Evolutionary conservation across 768 basidiomycete genomes (phyloP).

Genomic region (Cantharellus cinnabarinus): DNA sequence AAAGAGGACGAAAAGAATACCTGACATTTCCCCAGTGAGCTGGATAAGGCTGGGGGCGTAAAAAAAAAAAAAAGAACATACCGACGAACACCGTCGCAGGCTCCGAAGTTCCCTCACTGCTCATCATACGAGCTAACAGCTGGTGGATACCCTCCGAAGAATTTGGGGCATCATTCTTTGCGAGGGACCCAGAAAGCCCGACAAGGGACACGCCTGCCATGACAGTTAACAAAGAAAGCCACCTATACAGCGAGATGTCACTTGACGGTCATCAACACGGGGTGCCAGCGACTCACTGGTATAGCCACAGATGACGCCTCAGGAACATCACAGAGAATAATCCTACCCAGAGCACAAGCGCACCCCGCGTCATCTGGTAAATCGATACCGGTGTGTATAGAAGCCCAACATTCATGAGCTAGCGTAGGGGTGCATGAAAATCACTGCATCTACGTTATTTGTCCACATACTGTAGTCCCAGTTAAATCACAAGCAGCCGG

Average conservation of each 20-base stretch:
- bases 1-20: constrained; percentile 79
- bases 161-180: constrained; percentile 40
- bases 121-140: not conserved
- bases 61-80: constrained; percentile 11
- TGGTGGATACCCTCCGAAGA: not conserved
- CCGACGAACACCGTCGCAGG: constrained; percentile 57
- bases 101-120: constrained; percentile 24
- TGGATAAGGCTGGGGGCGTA: not conserved
- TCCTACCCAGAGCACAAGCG: constrained; percentile 86
- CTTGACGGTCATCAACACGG: constrained; percentile 1
- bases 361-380: constrained; percentile 47
- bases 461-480: constrained; percentile 56
- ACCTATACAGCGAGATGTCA: constrained; percentile 27
- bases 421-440: constrained; percentile 3
- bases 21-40: constrained; percentile 20
- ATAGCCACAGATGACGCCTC: constrained; percentile 60
- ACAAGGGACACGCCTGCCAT: constrained; percentile 69
- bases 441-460: not conserved
- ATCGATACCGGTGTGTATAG: constrained; percentile 93
- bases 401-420: constrained; percentile 88
- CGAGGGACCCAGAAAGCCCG: constrained; percentile 74
- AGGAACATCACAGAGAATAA: constrained; percentile 82
- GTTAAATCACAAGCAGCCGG: constrained; percentile 81
- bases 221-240: constrained; percentile 77
- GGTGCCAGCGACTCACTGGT: constrained; percentile 38